Evolutionary conservation across 2,329 filamentous ascomycete species (phyloP), one percentile per base, ranked within the genome.

Genomic region (Sphaerulina musiva): DNA sequence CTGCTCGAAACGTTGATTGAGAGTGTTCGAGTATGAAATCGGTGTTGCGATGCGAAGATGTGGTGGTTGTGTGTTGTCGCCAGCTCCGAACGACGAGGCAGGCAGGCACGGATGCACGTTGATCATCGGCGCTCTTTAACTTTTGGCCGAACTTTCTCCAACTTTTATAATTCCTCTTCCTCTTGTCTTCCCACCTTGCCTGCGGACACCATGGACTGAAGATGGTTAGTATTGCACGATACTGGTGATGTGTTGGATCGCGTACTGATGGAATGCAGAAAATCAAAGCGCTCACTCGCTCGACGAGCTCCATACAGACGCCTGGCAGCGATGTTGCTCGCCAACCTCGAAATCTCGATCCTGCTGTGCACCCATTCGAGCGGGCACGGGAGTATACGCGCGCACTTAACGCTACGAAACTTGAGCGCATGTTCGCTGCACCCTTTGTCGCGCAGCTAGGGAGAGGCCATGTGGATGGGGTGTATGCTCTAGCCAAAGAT

Each of bases 341-440:
- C 66, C 75, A 81, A 64, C 82, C 84, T 56, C 80, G 84, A 61
- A 88, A 87, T 72, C 70, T 95, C 66, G 88, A 95, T 73, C 87
- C 91, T 29, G 84, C 87, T 41, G 80, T 92, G 56, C 90, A 95
- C 73, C 91, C 89, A 2, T 95, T 96, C 72, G 90, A 95, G 73
- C 80, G 89, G 66, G 91, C 91, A 45, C 79, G 90, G 71, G 91
- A 95, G 74, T 92, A 90, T 69, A 89, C 84, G 11, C 75, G 84
- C 63, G 85, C 85, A 9, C 76, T 88, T 57, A 87, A 89, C 81
- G 91, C 91, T 26, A 89, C 90, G 55, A 96, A 96, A 72, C 75
- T 96, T 58, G 89, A 95, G 74, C 86, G 91, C 64, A 92, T 96
- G 86, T 95, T 95, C 71, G 85, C 85, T 31, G 79, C 84, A 50